A percentile compares a stretch with the other conserved stretches of the same genome.
Evolutionary conservation across 805 yeast genomes (phyloP).

Genomic region (Cyberlindnera suaveolens): DNA sequence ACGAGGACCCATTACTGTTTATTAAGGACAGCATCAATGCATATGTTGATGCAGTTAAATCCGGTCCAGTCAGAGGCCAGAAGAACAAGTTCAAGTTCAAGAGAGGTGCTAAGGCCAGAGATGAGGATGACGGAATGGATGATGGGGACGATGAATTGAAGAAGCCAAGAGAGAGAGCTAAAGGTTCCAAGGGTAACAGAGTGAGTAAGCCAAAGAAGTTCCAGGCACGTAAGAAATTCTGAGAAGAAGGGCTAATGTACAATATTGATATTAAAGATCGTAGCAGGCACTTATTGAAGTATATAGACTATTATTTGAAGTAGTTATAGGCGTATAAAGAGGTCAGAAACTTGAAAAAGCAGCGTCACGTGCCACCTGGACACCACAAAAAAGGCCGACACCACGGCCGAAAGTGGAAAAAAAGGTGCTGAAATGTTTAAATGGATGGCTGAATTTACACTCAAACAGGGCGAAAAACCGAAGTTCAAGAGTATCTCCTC

Average conservation of each 20-base stretch:
- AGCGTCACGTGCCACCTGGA: too few relatives aligned
- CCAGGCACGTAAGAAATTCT: slow-evolving; percentile 50
- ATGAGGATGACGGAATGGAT: slow-evolving; percentile 49
- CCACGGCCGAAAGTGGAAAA: too few relatives aligned
- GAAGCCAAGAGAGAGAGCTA: slow-evolving; percentile 12
- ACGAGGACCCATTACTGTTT: slow-evolving; percentile 41
- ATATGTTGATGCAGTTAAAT: slow-evolving; percentile 86
- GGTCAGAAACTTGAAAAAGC: too few relatives aligned
- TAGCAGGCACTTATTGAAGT: too few relatives aligned
- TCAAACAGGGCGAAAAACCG: too few relatives aligned
- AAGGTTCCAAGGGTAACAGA: slow-evolving; percentile 11
- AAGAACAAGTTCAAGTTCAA: slow-evolving; percentile 85
- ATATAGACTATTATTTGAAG: too few relatives aligned
- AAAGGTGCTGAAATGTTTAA: too few relatives aligned
- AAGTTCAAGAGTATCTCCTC: too few relatives aligned
- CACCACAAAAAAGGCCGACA: too few relatives aligned
- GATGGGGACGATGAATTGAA: slow-evolving; percentile 33
- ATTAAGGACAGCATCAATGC: slow-evolving; percentile 72
- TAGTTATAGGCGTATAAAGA: too few relatives aligned
- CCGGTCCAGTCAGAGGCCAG: slow-evolving; percentile 93
- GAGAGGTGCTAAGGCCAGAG: slow-evolving; percentile 48
- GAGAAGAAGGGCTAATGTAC: slow-evolving; percentile 18
- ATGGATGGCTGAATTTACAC: too few relatives aligned
- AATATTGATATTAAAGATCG: too few relatives aligned
- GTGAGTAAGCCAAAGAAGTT: slow-evolving; percentile 32